Conservation (phyloP, 345 rosid genomes). For the Lepidium didymum region DNA sequence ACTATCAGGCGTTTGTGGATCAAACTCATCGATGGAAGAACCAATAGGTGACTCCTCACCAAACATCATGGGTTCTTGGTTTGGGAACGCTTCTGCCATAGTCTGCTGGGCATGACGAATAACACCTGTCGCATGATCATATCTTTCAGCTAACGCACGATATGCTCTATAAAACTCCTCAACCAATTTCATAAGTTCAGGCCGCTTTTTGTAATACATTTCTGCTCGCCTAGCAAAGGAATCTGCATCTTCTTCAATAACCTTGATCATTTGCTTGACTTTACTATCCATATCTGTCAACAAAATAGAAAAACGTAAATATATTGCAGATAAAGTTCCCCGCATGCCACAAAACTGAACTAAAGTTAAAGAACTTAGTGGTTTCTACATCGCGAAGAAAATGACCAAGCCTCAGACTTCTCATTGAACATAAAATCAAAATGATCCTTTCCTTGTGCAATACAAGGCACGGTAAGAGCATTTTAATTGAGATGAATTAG, state of each 20-base stretch:
- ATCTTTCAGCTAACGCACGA: slow-evolving; percentile 97
- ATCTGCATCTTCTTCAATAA: slow-evolving; percentile 98
- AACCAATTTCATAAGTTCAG: slow-evolving; percentile 94
- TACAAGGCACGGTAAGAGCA: background rate
- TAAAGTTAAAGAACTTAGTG: background rate
- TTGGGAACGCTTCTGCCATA: slow-evolving; percentile 93
- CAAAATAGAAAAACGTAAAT: background rate
- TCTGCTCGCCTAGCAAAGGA: slow-evolving; percentile 99
- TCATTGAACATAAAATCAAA: background rate
- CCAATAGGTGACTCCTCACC: slow-evolving; percentile 59
- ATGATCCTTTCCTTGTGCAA: background rate
- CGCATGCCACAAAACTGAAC: background rate
- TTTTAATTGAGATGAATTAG: background rate
- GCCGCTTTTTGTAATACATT: slow-evolving; percentile 96
- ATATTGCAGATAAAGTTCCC: background rate
- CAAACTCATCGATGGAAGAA: slow-evolving; percentile 37
- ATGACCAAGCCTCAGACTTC: background rate
- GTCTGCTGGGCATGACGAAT: slow-evolving; percentile 88
- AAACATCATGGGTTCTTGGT: slow-evolving; percentile 60
- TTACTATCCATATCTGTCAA: slow-evolving; percentile 87
- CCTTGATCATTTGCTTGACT: slow-evolving; percentile 94
- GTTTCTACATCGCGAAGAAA: background rate
- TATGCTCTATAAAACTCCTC: slow-evolving; percentile 98
- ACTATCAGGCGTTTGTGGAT: slow-evolving; percentile 75
- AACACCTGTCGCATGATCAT: slow-evolving; percentile 90